These are phyloP conservation scores for Aegle marmelos DNA, from an alignment of 345 rosid genomes.

Conservation along the genomic window DNA sequence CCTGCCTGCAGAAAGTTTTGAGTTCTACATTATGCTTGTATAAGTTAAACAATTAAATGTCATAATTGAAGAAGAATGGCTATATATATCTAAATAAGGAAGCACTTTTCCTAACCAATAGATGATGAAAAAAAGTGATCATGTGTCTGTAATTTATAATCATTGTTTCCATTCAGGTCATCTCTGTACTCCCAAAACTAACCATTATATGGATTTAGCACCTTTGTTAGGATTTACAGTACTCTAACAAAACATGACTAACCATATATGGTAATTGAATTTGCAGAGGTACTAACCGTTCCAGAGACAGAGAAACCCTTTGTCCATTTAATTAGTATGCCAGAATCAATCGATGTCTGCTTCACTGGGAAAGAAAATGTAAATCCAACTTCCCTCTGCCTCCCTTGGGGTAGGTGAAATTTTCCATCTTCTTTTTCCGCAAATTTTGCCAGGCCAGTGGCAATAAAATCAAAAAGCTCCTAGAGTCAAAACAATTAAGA, in stretches of 20 bases:
- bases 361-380: conserved; percentile 87
- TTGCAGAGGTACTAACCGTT: conserved; percentile 46
- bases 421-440: conserved; percentile 46
- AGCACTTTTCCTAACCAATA: not conserved
- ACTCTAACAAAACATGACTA: not conserved
- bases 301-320: conserved; percentile 86
- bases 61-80: not conserved
- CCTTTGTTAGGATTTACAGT: not conserved
- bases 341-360: conserved; percentile 74
- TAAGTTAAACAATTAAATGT: conserved; percentile 2
- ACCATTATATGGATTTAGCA: not conserved
- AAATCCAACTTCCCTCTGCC: conserved; percentile 76
- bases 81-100: not conserved
- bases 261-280: not conserved
- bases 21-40: not conserved
- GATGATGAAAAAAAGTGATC: not conserved
- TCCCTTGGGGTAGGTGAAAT: conserved; percentile 52
- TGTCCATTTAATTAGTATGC: conserved; percentile 79
- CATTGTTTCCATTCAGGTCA: not conserved
- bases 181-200: not conserved
- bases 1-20: conserved; percentile 51
- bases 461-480: conserved; percentile 85
- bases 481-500: conserved; percentile 5
- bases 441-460: conserved; percentile 53
- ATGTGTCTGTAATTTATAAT: not conserved